A percentile compares a stretch with the other conserved stretches of the same genome.
Conservation (phyloP, 139 green algal genomes). For the Chlamydomonas asymmetrica region DNA sequence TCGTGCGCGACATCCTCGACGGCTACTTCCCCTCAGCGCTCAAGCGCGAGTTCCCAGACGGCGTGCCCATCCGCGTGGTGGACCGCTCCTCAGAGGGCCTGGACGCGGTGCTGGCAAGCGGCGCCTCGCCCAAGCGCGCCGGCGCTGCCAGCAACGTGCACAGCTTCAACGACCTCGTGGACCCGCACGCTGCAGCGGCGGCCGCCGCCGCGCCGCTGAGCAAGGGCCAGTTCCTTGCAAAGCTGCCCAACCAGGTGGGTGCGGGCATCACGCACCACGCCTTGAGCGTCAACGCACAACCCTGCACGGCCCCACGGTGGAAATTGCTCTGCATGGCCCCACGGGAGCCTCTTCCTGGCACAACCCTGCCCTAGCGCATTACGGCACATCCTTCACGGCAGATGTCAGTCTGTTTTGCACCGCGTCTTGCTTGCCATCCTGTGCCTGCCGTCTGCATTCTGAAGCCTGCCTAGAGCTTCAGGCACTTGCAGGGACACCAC, state of each 20-base stretch:
- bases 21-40: conserved; percentile 54
- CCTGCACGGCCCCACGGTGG: too few relatives aligned
- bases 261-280: too few relatives aligned
- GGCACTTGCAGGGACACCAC: conserved; percentile 15
- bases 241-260: conserved; percentile 53
- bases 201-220: conserved; percentile 9
- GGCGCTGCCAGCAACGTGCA: conserved; percentile 35
- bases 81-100: conserved; percentile 22
- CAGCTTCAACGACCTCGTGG: conserved; percentile 34
- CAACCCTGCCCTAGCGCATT: too few relatives aligned
- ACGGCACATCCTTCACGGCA: too few relatives aligned
- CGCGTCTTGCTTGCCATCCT: too few relatives aligned
- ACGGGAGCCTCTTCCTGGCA: too few relatives aligned
- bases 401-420: too few relatives aligned
- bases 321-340: too few relatives aligned
- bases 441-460: too few relatives aligned
- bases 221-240: conserved; percentile 46
- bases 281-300: too few relatives aligned
- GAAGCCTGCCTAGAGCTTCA: too few relatives aligned
- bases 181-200: not conserved
- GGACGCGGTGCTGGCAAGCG: not conserved
- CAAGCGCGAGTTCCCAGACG: conserved; percentile 52
- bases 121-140: not conserved
- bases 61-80: conserved; percentile 50
- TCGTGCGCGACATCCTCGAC: conserved; percentile 46